These are phyloP conservation scores for Klebsormidium nitens DNA, from an alignment of 139 green algal species.

Conservation along the genomic window DNA sequence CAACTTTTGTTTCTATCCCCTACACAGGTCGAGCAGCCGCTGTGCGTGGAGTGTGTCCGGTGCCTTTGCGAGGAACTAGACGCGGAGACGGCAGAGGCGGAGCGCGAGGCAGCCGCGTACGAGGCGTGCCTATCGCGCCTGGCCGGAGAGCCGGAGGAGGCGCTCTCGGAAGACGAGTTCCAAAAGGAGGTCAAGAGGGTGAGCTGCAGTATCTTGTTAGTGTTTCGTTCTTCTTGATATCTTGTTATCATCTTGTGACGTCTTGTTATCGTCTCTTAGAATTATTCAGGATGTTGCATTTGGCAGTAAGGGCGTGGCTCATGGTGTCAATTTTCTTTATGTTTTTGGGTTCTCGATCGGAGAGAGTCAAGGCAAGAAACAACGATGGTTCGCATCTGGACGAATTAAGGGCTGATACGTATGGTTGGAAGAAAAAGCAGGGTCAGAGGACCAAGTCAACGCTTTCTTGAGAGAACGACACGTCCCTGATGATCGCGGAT, in stretches of 20 bases:
- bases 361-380: too few relatives aligned
- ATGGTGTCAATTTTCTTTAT: too few relatives aligned
- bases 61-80: constrained; percentile 20
- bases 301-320: too few relatives aligned
- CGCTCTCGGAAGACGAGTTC: constrained; percentile 9
- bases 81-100: constrained; percentile 54
- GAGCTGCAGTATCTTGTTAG: not conserved
- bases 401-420: too few relatives aligned
- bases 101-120: constrained; percentile 65
- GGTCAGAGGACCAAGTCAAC: too few relatives aligned
- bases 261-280: not conserved
- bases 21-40: constrained; percentile 32
- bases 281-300: too few relatives aligned
- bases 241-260: not conserved
- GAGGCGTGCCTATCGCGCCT: constrained; percentile 43
- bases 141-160: constrained; percentile 1
- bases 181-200: not conserved
- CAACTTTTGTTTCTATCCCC: too few relatives aligned
- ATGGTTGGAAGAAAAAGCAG: too few relatives aligned
- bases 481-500: too few relatives aligned
- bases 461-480: too few relatives aligned
- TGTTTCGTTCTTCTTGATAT: not conserved
- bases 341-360: too few relatives aligned
- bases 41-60: constrained; percentile 20
- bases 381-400: too few relatives aligned